phyloP scores from a whole-genome alignment of 331 rosid species.

The Acacia pycnantha region DNA sequence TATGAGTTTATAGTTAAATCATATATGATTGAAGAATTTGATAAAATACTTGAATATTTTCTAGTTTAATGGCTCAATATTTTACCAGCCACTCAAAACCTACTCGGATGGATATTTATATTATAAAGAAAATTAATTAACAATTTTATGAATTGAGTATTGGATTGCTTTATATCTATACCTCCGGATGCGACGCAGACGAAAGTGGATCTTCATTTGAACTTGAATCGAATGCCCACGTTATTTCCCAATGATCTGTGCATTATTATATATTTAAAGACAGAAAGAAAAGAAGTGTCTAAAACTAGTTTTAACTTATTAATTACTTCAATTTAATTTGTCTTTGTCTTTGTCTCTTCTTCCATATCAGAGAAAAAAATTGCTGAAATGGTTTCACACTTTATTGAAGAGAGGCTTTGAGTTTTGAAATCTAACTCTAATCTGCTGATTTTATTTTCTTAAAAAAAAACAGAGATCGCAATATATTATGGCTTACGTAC shows the following conservation, averaged over 20 bases:
- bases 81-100: slow-evolving; percentile 24
- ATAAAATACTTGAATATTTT: too few species aligned
- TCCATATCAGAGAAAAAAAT: neutral
- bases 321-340: neutral
- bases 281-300: neutral
- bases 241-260: neutral
- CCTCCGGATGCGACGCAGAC: slow-evolving; percentile 58
- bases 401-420: neutral
- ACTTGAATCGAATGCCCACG: neutral
- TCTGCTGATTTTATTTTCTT: neutral
- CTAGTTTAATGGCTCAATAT: slow-evolving; percentile 7
- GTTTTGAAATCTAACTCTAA: neutral
- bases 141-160: neutral
- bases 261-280: neutral
- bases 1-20: too few species aligned
- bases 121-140: slow-evolving; percentile 1
- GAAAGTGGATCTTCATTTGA: slow-evolving; percentile 57
- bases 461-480: too few species aligned
- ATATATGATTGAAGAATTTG: too few species aligned
- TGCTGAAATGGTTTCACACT: neutral
- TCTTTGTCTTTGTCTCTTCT: neutral
- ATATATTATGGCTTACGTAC: too few species aligned
- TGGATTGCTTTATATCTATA: slow-evolving; percentile 26
- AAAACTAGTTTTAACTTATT: slow-evolving; percentile 2
- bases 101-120: neutral